Evolutionary conservation across 805 yeast genomes (phyloP), one percentile per base, ranked within the genome.

Genomic region (Candida rishiriensis): DNA sequence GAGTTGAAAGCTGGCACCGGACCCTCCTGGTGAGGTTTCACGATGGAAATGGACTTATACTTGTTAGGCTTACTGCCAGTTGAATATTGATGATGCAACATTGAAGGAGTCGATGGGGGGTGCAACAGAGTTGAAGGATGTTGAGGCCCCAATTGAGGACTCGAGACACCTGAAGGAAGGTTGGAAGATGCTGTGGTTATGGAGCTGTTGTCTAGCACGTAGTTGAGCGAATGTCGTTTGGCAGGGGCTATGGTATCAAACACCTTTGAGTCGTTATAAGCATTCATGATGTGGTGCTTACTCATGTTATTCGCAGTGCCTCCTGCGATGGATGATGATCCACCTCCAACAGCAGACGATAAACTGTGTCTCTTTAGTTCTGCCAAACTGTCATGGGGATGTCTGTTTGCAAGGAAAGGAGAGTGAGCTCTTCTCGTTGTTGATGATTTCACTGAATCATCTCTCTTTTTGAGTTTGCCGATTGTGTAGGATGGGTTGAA

Each of bases 221-320:
- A 41, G 14, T 39, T 40, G 3, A 40, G 18, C 15, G 38, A 40
- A 17, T 43, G 52, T 6, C 54, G 33, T 29, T 46, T 46, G 10
- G 43, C 33, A 5, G 61, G 63, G 8, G 49, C 50, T 8, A 52
- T 52, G 0, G 64, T 63, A 32, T 61, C 64, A 28, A 58, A 44
- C 3, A 58, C 66, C 31, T 50, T 54, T 2, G 53, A 41, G 15
- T 63, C 67, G 40, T 60, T 54, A 43, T 61, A 61, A 9, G 63
- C 51, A 17, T 57, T 55, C 18, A 60, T 16, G 36, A 53, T 38
- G 39, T 50, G 52, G 35, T 52, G 36, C 31, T 42, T 51, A 26
- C 33, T 37, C 10, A 36, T 51, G 33, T 36, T 35, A 6, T 42
- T 46, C 9, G 39, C 40, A 3, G 29, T 12, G 2, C 16, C 43